Conservation (phyloP, 257 asterid species). For the Euphrasia confusa region DNA sequence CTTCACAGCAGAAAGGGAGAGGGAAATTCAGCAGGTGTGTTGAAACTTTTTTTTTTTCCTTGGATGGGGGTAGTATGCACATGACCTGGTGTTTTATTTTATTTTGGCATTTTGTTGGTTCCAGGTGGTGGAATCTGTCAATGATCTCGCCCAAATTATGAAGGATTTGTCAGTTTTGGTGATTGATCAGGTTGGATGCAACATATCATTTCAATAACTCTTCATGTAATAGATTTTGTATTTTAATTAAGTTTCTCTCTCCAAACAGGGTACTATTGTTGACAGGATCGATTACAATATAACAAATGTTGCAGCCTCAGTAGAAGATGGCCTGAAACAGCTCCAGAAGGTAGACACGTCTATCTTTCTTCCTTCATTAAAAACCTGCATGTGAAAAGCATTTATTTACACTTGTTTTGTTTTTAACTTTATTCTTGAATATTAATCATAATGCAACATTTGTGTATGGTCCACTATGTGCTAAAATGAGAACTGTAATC, state of each 20-base stretch:
- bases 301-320: slow-evolving; percentile 90
- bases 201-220: slow-evolving; percentile 21
- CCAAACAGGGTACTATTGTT: slow-evolving; percentile 93
- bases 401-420: neutral
- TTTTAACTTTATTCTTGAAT: no score
- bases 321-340: slow-evolving; percentile 92
- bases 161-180: slow-evolving; percentile 98
- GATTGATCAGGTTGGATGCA: slow-evolving; percentile 81
- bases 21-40: slow-evolving; percentile 67
- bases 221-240: slow-evolving; percentile 20
- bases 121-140: slow-evolving; percentile 82
- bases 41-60: no score
- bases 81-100: neutral
- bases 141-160: slow-evolving; percentile 97
- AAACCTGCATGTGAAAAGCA: neutral
- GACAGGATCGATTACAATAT: slow-evolving; percentile 94
- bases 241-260: slow-evolving; percentile 21
- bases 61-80: neutral
- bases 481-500: slow-evolving; percentile 8
- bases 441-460: no score
- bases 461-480: no score
- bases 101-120: slow-evolving; percentile 21
- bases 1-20: slow-evolving; percentile 81
- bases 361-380: neutral
- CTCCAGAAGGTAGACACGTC: slow-evolving; percentile 60